Base-by-base conservation (phyloP, 1,284 basidiomycete genomes). In the Cryptococcus floricola region DNA sequence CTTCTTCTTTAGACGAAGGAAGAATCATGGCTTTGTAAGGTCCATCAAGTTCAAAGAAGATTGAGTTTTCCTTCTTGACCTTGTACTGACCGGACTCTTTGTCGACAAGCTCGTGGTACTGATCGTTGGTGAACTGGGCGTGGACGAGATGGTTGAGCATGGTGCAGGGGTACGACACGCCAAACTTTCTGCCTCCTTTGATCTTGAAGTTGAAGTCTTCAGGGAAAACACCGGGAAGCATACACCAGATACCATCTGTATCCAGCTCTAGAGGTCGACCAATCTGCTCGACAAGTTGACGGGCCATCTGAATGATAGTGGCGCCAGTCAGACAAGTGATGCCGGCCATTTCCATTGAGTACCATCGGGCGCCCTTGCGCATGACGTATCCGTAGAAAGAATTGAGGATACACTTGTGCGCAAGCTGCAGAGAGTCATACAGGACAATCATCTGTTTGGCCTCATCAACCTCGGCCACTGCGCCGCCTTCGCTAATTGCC, bases 331-430 rank as follows among this genome's bases (percentile, higher is more conserved):
- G 80, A 79, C 96, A 99, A 9, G 96, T 99, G 67, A 99, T 98
- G 19, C 96, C 96, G 0, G 96, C 96, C 96, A 99, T 99, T 80
- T 99, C 96, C 96, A 99, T 98, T 39, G 94, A 98, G 78, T 98
- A 95, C 96, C 96, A 99, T 23, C 96, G 83, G 16, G 96, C 96
- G 56, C 96, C 96, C 75, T 99, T 99, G 39, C 95, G 87, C 96
- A 98, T 99, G 75, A 99, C 96, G 70, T 98, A 99, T 48, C 96
- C 96, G 76, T 98, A 98, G 82, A 98, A 98, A 3, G 95, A 98
- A 81, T 99, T 98, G 66, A 99, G 85, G 74, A 98, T 99, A 77
- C 93, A 98, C 81, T 99, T 98, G 83, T 99, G 96, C 5, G 96
- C 96, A 16, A 99, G 86, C 76, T 99, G 96, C n/a, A 99, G 83